Evolutionary conservation across 2,329 filamentous ascomycete species (phyloP).

Genomic region (Cryphonectria naterciae): DNA sequence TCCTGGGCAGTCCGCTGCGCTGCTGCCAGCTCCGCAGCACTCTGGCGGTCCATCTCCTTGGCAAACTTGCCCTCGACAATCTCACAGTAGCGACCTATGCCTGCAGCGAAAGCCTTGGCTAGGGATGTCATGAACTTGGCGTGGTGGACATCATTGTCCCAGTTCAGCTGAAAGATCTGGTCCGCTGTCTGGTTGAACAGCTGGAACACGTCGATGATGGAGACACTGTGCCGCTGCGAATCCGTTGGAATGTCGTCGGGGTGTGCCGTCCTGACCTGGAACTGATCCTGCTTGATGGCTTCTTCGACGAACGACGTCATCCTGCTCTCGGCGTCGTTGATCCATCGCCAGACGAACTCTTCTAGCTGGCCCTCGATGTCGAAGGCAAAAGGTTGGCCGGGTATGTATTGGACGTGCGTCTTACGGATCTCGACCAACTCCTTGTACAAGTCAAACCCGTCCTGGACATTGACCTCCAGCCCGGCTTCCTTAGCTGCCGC

Average conservation of each 20-base stretch:
- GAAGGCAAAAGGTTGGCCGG: constrained; percentile 77
- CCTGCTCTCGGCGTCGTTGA: constrained; percentile 76
- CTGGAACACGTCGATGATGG: constrained; percentile 89
- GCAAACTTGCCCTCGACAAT: constrained; percentile 82
- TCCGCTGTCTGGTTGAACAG: constrained; percentile 92
- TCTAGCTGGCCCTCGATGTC: constrained; percentile 84
- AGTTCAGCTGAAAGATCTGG: constrained; percentile 82
- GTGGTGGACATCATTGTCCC: constrained; percentile 92
- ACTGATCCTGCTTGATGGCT: constrained; percentile 87
- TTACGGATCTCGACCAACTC: constrained; percentile 83
- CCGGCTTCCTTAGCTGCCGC: constrained; percentile 69
- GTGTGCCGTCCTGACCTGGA: constrained; percentile 72
- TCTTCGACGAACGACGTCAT: constrained; percentile 85
- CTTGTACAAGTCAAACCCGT: constrained; percentile 92
- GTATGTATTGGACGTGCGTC: constrained; percentile 77
- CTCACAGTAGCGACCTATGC: constrained; percentile 89
- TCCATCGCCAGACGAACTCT: constrained; percentile 96
- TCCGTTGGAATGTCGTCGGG: constrained; percentile 69
- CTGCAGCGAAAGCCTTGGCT: constrained; percentile 80
- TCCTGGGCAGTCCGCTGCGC: constrained; percentile 83
- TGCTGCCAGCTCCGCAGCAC: constrained; percentile 82
- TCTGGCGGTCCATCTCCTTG: constrained; percentile 90
- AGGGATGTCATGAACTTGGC: constrained; percentile 97
- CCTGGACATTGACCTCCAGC: constrained; percentile 81
- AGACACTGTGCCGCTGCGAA: constrained; percentile 88